Evolutionary conservation across 495 filamentous ascomycete genomes (phyloP).

Genomic region (Penicillium simplicissimum): DNA sequence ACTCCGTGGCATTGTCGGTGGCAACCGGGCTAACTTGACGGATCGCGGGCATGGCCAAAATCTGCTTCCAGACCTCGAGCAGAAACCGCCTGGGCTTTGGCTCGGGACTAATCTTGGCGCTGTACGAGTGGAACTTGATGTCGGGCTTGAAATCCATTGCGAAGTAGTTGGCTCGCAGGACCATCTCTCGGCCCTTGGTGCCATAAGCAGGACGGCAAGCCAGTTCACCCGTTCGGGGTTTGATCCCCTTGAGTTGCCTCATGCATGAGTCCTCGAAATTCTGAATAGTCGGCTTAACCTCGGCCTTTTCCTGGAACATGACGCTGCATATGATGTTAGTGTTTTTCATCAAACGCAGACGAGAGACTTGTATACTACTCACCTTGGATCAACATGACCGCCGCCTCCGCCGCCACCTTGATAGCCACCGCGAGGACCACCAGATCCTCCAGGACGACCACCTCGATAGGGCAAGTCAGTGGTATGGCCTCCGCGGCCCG

Average conservation of each 20-base stretch:
- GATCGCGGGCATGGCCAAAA: neutral
- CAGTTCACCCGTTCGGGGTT: neutral
- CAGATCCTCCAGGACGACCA: neutral
- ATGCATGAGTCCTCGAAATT: constrained; percentile 12
- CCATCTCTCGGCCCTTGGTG: constrained; percentile 33
- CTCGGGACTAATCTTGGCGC: constrained; percentile 8
- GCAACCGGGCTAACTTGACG: neutral
- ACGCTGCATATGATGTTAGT: constrained; percentile 6
- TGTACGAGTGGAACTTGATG: constrained; percentile 16
- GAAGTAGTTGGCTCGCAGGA: constrained; percentile 51
- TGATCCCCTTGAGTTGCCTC: neutral
- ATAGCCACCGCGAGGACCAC: constrained; percentile 7
- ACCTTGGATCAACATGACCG: neutral
- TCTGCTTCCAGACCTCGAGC: constrained; percentile 8
- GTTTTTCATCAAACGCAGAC: neutral
- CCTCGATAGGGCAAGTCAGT: neutral
- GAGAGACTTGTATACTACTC: constrained; percentile 10
- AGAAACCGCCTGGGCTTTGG: constrained; percentile 7
- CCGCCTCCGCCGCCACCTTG: constrained; percentile 9
- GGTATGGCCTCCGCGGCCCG: neutral
- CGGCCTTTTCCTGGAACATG: neutral
- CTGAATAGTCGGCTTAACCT: neutral
- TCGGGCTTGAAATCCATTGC: constrained; percentile 20
- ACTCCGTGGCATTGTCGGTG: constrained; percentile 19
- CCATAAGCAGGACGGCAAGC: constrained; percentile 48